Evolutionary conservation across 2,329 filamentous ascomycete genomes (phyloP), one percentile per base, ranked within the genome.

Genomic region (Calonectria pteridis): DNA sequence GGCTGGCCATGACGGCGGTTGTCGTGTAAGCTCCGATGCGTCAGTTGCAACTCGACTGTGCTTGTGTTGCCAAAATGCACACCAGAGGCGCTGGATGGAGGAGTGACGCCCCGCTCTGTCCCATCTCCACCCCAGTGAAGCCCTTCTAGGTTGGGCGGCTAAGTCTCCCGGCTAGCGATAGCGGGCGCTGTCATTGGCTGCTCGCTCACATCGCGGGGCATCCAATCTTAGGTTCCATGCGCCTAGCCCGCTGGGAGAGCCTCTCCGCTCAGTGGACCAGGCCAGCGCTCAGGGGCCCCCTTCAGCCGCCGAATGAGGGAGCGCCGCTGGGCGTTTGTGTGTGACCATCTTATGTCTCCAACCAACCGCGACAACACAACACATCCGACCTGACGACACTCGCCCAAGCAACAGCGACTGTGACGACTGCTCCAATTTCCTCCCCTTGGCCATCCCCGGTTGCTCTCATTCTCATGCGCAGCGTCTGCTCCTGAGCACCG

Each of bases 221-320:
- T 74, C 77, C 75, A 79, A 80, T 79, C 78, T 72, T 80, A 76
- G 76, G 77, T 79, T 79, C 70, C 69, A 77, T 73, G 72, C 71
- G 46, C 71, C 58, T 63, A 62, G 67, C 68, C 71, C 75, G 68
- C 75, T 74, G 69, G 59, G 71, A 76, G 75, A 76, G 75, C 73
- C 71, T 72, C 73, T 75, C 62, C 67, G 67, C 64, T 66, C 58
- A 72, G 64, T 72, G 64, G 65, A 49, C 58, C 71, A 75, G 77
- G 70, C 72, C 74, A 50, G 73, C 75, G 72, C 67, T 80, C 78
- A 80, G 78, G 78, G 78, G 78, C 77, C 26, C 31, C 49, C 53
- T 58, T 51, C 68, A 80, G 58, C 72, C 75, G 73, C 73, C 78
- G 78, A 79, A 80, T 80, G 75, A 77, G 73, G 78, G 67, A 77